These are phyloP conservation scores for Syzygium aqueum DNA, from an alignment of 345 rosid species.

Conservation along the genomic window DNA sequence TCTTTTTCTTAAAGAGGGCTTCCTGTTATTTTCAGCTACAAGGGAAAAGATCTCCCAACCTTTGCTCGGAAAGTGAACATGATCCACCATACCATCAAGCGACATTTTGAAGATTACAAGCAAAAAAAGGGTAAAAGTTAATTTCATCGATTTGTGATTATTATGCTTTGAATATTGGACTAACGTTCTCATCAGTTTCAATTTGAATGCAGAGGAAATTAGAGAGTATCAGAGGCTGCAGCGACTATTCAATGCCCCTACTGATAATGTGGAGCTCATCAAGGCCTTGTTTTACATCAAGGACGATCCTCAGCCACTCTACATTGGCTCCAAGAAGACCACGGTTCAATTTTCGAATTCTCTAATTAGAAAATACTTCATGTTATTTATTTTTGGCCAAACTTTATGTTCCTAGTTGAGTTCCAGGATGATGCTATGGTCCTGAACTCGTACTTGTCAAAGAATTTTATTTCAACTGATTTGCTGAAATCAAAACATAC, in stretches of 20 bases:
- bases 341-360: slow-evolving; percentile 14
- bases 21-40: neutral
- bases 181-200: neutral
- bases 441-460: neutral
- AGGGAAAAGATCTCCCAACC: neutral
- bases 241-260: slow-evolving; percentile 11
- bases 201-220: slow-evolving; percentile 22
- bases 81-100: slow-evolving; percentile 1
- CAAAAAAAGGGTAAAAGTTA: slow-evolving; percentile 1
- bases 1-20: neutral
- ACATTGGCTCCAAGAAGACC: slow-evolving; percentile 19
- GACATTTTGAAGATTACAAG: slow-evolving; percentile 1
- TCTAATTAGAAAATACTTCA: neutral
- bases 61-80: neutral
- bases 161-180: neutral
- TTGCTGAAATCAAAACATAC: neutral
- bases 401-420: neutral
- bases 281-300: slow-evolving; percentile 27
- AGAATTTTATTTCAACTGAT: neutral
- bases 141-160: neutral
- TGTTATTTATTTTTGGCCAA: neutral
- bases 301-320: slow-evolving; percentile 33
- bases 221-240: slow-evolving; percentile 21
- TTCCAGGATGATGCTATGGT: neutral
- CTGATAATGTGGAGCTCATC: slow-evolving; percentile 33